phyloP scores from a whole-genome alignment of 768 basidiomycete species.

The Dendrothele bispora region DNA sequence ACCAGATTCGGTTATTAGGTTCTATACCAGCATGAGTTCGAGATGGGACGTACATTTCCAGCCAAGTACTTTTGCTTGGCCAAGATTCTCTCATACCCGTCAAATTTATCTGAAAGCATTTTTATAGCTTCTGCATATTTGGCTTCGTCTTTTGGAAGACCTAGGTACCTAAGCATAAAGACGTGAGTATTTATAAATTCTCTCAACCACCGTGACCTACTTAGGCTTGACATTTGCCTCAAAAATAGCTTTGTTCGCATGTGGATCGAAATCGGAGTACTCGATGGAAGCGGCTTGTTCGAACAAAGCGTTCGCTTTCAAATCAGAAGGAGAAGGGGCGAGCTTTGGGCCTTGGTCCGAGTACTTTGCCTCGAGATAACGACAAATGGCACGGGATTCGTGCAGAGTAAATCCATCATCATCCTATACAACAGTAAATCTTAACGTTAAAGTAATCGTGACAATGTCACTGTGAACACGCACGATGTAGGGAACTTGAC shows the following conservation, averaged over 20 bases:
- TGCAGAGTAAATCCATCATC: constrained; percentile 68
- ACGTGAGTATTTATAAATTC: too few species aligned
- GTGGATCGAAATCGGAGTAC: constrained; percentile 50
- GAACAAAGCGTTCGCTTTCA: constrained; percentile 40
- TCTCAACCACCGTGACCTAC: too few species aligned
- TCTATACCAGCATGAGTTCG: too few species aligned
- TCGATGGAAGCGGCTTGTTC: constrained; percentile 58
- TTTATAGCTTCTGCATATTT: too few species aligned
- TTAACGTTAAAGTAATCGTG: neutral
- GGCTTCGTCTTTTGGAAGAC: too few species aligned
- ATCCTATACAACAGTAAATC: too few species aligned
- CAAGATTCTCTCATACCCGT: too few species aligned
- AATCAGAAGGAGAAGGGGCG: constrained; percentile 39
- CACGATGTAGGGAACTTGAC: constrained; percentile 35
- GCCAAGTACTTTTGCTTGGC: too few species aligned
- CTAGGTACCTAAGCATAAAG: too few species aligned
- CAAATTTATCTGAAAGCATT: too few species aligned
- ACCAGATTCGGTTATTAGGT: too few species aligned
- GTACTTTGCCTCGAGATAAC: constrained; percentile 61
- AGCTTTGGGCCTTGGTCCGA: constrained; percentile 47
- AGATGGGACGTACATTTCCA: too few species aligned
- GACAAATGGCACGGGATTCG: constrained; percentile 61
- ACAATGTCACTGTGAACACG: neutral
- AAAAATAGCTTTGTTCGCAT: constrained; percentile 35
- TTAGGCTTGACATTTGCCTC: constrained; percentile 61